A percentile compares a stretch with the other conserved stretches of the same genome.
Evolutionary conservation across 495 filamentous ascomycete genomes (phyloP).

Genomic region (Aspergillus egyptiacus): DNA sequence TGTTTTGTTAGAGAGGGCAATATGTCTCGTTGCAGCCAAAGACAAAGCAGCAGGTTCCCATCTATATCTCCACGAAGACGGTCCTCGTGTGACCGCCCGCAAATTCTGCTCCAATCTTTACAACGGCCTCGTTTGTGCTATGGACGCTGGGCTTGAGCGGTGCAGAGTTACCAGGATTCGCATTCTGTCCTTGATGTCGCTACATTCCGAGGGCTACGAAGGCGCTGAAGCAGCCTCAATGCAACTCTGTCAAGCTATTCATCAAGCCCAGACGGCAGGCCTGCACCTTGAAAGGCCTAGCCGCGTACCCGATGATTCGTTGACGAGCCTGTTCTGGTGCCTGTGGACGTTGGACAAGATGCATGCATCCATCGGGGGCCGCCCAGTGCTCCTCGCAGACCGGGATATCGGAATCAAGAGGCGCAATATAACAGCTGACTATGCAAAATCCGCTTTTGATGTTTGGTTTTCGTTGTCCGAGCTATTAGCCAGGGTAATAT

Average conservation of each 20-base stretch:
- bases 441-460: slow-evolving; percentile 36
- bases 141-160: slow-evolving; percentile 36
- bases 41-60: slow-evolving; percentile 27
- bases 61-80: slow-evolving; percentile 27
- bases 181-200: slow-evolving; percentile 40
- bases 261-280: slow-evolving; percentile 61
- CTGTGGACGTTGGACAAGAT: slow-evolving; percentile 64
- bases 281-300: slow-evolving; percentile 50
- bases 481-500: slow-evolving; percentile 59
- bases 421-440: slow-evolving; percentile 10
- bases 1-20: slow-evolving; percentile 37
- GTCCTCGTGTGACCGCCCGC: slow-evolving; percentile 22
- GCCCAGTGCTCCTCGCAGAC: slow-evolving; percentile 61
- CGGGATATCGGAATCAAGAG: slow-evolving; percentile 50
- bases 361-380: slow-evolving; percentile 55
- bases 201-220: slow-evolving; percentile 41
- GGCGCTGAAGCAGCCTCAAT: slow-evolving; percentile 43
- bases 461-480: slow-evolving; percentile 49
- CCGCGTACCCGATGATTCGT: slow-evolving; percentile 28
- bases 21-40: slow-evolving; percentile 44
- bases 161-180: slow-evolving; percentile 43
- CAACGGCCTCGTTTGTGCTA: slow-evolving; percentile 31
- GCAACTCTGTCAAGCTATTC: slow-evolving; percentile 43
- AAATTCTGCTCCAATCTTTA: slow-evolving; percentile 37
- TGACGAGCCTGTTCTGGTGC: slow-evolving; percentile 57